These are phyloP conservation scores for Russula dissimulans DNA, from an alignment of 768 basidiomycete species.

Conservation along the genomic window DNA sequence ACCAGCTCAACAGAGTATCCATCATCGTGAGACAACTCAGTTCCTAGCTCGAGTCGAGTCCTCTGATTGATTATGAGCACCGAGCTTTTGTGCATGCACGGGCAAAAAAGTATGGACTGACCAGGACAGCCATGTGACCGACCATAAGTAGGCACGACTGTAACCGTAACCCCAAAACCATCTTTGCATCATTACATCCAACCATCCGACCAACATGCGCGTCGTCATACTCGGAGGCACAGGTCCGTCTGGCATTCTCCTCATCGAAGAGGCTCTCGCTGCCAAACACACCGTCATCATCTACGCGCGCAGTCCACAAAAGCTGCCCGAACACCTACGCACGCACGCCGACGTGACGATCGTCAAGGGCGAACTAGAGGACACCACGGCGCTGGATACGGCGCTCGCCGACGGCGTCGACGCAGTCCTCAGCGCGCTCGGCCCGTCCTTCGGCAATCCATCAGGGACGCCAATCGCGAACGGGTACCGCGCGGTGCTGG, in stretches of 20 bases:
- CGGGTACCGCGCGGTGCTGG: constrained; percentile 48
- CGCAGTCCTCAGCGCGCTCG: constrained; percentile 58
- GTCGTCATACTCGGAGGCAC: constrained; percentile 65
- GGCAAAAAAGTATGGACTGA: too few species aligned
- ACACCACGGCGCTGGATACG: constrained; percentile 38
- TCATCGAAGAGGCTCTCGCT: constrained; percentile 47
- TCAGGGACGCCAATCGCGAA: constrained; percentile 49
- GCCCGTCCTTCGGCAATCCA: constrained; percentile 38
- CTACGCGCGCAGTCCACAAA: constrained; percentile 56
- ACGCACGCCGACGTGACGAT: constrained; percentile 39
- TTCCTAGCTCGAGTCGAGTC: too few species aligned
- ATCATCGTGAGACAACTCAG: too few species aligned
- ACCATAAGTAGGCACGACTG: too few species aligned
- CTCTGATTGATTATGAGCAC: too few species aligned
- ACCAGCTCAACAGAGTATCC: too few species aligned
- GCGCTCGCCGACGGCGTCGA: constrained; percentile 51
- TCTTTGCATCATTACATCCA: too few species aligned
- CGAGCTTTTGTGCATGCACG: too few species aligned
- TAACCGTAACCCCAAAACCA: too few species aligned
- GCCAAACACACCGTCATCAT: constrained; percentile 41
- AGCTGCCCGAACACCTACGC: constrained; percentile 44
- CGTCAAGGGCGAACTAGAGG: constrained; percentile 47
- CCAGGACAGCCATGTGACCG: too few species aligned
- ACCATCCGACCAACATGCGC: constrained; percentile 30
- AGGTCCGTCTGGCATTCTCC: constrained; percentile 47